A percentile compares a stretch with the other conserved stretches of the same genome.
Evolutionary conservation across 352 stramenopile species (phyloP).

Genomic region (Phytopythium chamaehyphon): DNA sequence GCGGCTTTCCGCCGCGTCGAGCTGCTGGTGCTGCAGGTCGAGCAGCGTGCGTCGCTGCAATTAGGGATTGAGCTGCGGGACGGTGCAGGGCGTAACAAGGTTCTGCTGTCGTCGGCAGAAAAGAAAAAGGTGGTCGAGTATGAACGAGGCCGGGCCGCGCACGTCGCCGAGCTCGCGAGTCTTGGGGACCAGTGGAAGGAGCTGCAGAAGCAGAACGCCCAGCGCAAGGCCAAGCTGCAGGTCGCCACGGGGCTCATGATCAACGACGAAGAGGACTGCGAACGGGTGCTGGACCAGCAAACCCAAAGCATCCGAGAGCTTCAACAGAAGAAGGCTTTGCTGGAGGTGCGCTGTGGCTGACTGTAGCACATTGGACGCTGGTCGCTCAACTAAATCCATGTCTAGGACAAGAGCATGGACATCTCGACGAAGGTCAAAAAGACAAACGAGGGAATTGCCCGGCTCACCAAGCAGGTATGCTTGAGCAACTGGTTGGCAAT

Average conservation of each 20-base stretch:
- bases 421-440: conserved; percentile 64
- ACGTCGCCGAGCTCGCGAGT: conserved; percentile 47
- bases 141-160: conserved; percentile 24
- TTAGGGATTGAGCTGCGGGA: neutral
- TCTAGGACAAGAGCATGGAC: conserved; percentile 66
- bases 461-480: conserved; percentile 3
- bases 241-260: conserved; percentile 66
- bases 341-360: conserved; percentile 28
- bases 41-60: conserved; percentile 20
- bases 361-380: too few relatives aligned
- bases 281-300: conserved; percentile 63
- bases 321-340: conserved; percentile 54
- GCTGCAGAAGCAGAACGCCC: conserved; percentile 67
- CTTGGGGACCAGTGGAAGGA: conserved; percentile 62
- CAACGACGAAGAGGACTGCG: conserved; percentile 80
- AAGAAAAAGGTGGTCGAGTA: conserved; percentile 46
- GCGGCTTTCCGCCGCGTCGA: conserved; percentile 35
- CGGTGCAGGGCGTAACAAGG: too few relatives aligned
- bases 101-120: conserved; percentile 17
- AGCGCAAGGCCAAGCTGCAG: conserved; percentile 66
- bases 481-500: neutral
- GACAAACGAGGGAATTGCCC: conserved; percentile 41
- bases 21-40: conserved; percentile 34
- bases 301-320: conserved; percentile 72
- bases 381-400: too few relatives aligned